Base-by-base conservation (phyloP, 331 rosid species). In the Acacia concinna region DNA sequence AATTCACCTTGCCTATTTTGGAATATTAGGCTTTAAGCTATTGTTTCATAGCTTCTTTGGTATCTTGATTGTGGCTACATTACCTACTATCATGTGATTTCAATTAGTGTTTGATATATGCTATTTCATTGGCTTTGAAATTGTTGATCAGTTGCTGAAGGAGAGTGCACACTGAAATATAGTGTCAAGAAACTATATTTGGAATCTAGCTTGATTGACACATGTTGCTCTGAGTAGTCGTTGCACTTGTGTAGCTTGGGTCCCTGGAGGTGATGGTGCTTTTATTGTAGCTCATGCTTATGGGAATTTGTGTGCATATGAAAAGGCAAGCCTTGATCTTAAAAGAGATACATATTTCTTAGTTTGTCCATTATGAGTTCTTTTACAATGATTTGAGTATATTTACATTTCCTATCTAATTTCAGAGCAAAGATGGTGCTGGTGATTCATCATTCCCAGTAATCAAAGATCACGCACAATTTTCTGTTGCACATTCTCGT, bases 401-500 rank as follows among this genome's bases (percentile, higher is more conserved):
- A 23, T 34, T 6, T n/a, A 64, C 37, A 35, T 78, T 71, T 75
- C 51, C 79, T 46, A 73, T 63, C 70, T 23, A 44, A 69, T 79
- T 85, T 71, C 85, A 96, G 99, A 86, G 88, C 82, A 96, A 96
- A 86, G 98, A 96, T 59, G 91, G 92, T 47, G 97, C 93, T 27
- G 97, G 89, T 40, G 99, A 96, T 79, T 70, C 99, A 74, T 84
- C 99, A 57, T 93, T 96, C 85, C 93, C 98, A n/a, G 84, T 86
- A 68, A 76, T 91, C 74, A 96, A 90, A 83, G 99, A 96, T 88
- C 99, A 78, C 81, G 72, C 86, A 47, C 99, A 91, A 78, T 93
- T 96, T 88, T 90, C 97, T 76, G 97, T 93, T 84, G 73, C 92
- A 8, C 98, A 96, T 86, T 97, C 99, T 68, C 98, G 99, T 65